Conservation (phyloP, 148 eudicot species). For the Spergularia marina region DNA sequence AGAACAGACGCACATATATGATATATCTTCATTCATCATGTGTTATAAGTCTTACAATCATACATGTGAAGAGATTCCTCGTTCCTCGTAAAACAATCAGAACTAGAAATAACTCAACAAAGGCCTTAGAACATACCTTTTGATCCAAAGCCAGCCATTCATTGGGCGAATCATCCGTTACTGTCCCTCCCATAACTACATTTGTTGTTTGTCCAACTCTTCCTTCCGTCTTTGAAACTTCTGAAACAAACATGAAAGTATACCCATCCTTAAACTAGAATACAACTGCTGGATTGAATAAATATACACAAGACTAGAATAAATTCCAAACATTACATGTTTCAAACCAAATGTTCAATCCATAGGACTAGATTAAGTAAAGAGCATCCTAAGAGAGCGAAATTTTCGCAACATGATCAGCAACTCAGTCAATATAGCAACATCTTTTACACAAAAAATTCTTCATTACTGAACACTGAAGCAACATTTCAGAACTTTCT, state of each 20-base stretch:
- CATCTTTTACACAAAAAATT: background rate
- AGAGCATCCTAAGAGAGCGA: background rate
- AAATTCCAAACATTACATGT: background rate
- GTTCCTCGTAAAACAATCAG: background rate
- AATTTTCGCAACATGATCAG: background rate
- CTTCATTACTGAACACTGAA: background rate
- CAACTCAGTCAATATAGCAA: background rate
- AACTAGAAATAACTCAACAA: background rate
- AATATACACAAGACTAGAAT: too few species aligned
- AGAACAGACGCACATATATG: background rate
- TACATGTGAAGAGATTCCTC: background rate
- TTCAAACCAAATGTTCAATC: too few species aligned
- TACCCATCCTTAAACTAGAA: background rate
- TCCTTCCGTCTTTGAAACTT: conserved; percentile 91
- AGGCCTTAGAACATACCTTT: conserved; percentile 44
- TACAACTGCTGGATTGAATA: background rate
- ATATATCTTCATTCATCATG: background rate
- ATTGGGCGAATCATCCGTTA: conserved; percentile 70
- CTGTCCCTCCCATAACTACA: conserved; percentile 92
- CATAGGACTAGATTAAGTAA: background rate
- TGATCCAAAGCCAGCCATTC: conserved; percentile 88
- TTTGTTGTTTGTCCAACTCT: conserved; percentile 90
- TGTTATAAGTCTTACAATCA: background rate
- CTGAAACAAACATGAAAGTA: conserved; percentile 42
- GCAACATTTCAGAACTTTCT: background rate